Evolutionary conservation across 768 basidiomycete species (phyloP), one percentile per base, ranked within the genome.

Genomic region (Naganishia randhawae): DNA sequence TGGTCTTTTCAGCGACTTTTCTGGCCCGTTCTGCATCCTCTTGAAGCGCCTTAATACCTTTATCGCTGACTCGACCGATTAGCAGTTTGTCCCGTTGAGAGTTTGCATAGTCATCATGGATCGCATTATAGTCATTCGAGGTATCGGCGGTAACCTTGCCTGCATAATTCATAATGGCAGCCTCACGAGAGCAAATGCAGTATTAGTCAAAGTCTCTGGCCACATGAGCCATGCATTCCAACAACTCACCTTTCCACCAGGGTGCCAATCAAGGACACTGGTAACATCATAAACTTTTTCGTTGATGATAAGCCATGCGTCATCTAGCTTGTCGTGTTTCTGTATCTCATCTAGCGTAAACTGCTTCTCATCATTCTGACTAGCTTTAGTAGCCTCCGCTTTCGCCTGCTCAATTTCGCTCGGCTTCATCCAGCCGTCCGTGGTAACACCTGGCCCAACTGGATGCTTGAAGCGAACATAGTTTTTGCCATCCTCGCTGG

Each of bases 301-400:
- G 32, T 69, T 52, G 33, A 69, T 62, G 37, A 69, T 69, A 8
- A 69, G 29, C 68, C 68, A 69, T 19, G 68, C 68, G 25, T 69
- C 68, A 33, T 69, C 63, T 9, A 10, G 22, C 19, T 52, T 65
- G 53, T 64, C 53, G 53, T 69, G 68, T 22, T 69, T 69, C 42
- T 65, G 37, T 17, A 69, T 57, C 42, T 69, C 68, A 22, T 69
- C 68, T 17, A 69, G 52, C 5, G 68, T 63, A 33, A 69, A 69
- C 33, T 69, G 45, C 63, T 69, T 69, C 19, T 57, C 51, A 42
- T 65, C 62, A 25, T 54, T 53, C 8, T 39, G 42, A 8, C 14
- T 16, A 10, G 63, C 8, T n/a, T 62, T 50, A 19, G 63, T n/a
- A n/a, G 52, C 51, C 35, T 63, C 19, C 33, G 19, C 61, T 22